Conservation (phyloP, 106 monocot species). For the Dendrobium catenatum region DNA sequence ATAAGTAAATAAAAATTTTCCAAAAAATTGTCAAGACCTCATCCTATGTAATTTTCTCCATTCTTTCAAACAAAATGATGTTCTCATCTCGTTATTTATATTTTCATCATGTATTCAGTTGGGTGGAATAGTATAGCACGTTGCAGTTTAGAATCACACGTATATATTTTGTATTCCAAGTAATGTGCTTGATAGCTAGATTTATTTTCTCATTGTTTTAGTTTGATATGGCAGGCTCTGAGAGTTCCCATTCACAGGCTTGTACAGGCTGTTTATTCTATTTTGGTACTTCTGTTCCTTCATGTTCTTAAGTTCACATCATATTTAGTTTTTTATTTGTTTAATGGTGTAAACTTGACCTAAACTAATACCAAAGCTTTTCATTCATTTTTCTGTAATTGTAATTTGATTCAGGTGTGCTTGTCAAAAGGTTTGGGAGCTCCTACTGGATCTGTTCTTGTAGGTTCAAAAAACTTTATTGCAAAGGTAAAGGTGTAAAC, state of each 20-base stretch:
- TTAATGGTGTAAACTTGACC: not conserved
- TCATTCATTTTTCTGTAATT: not conserved
- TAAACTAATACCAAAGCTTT: not conserved
- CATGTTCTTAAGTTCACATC: not conserved
- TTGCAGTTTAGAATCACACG: not conserved
- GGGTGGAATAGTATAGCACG: not conserved
- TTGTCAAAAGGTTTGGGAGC: slow-evolving; percentile 96
- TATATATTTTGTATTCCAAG: slow-evolving; percentile 4
- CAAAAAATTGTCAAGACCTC: no score
- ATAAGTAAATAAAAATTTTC: no score
- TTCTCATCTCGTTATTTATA: no score
- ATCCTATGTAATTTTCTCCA: not conserved
- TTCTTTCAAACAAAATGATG: no score
- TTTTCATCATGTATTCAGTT: no score
- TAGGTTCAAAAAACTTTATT: slow-evolving; percentile 68
- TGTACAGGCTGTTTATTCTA: slow-evolving; percentile 85
- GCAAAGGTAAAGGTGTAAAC: slow-evolving; percentile 43
- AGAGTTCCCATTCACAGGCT: slow-evolving; percentile 82
- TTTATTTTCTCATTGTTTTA: not conserved
- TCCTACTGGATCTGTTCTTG: slow-evolving; percentile 91
- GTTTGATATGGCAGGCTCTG: slow-evolving; percentile 47
- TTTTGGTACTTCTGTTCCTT: slow-evolving; percentile 51
- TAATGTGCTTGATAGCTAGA: not conserved
- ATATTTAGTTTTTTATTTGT: not conserved
- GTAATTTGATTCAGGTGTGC: slow-evolving; percentile 53